Base-by-base conservation (phyloP, 768 basidiomycete genomes). In the Leccinum rimulosum region DNA sequence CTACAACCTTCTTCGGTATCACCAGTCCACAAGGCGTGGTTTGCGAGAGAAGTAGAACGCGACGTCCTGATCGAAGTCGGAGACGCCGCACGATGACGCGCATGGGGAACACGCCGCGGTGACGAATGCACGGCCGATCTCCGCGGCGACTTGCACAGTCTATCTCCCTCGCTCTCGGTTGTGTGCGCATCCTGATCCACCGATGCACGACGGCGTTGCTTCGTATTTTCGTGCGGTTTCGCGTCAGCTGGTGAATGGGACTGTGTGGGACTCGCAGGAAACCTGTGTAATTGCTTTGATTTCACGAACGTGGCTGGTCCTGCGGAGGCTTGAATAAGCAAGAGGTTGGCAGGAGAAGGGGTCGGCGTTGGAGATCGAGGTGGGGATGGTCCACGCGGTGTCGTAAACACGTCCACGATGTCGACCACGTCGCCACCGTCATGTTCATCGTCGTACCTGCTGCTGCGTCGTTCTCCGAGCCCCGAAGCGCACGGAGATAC, bases 91-190 rank as follows among this genome's bases (percentile, higher is more conserved):
- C 56, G 62, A 28, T 50, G 35, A 25, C 36, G 53, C 33, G 5
- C 14, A 40, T 12, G 12, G 25, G 17, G 1, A 28, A n/a, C 22
- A 35, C 66, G 61, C n/a, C 69, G 61, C 27, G 69, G 69, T 31
- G 69, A 70, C 25, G 69, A 65, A 38, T 70, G 69, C 3, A 28
- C 54, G 17, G 40, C 61, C 6, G 67, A 70, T 28, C 67, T 70
- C 28, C 69, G 69, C 15, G 70, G 69, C 0, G 69, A 70, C 31
- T 71, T 70, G 48, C 36, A 65, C 40, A 61, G 22, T 0, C 45
- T 27, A 6, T 59, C 22, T 25, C n/a, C 51, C 43, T 64, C 62
- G 11, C 38, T 56, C 27, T 54, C 54, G 19, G 61, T 61, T 15
- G 14, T 14, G 9, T 28, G 47, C 8, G 52, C 28, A 28, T 65